Evolutionary conservation across 2,329 filamentous ascomycete genomes (phyloP), one percentile per base, ranked within the genome.

Genomic region (Cercospora sojina): DNA sequence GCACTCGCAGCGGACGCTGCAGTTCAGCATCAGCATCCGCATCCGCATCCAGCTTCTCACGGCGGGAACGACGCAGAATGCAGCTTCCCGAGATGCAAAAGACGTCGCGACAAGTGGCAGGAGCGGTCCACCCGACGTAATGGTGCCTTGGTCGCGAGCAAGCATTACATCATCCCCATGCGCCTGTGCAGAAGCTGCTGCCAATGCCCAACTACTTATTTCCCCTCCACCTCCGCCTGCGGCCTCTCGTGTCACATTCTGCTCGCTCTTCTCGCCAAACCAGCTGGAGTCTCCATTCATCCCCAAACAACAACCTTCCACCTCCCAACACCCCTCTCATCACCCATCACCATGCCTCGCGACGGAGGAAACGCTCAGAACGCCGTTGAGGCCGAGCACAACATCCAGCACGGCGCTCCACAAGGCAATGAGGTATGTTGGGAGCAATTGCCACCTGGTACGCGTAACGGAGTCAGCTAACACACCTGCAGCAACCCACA

Each of bases 341-440:
- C 74, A 68, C 4, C 63, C 67, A 64, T 31, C 66, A 74, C 27
- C 56, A 80, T 81, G 79, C 79, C 79, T 72, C 79, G 78, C 69
- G 74, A 80, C 70, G 78, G 78, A 72, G 78, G 78, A 69, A 76
- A 75, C 63, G 23, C 75, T 23, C 76, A 80, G 75, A 80, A 79
- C 72, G 79, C 77, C 66, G 75, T 77, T 51, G 78, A 80, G 65
- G 66, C 72, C 8, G 78, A 75, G 60, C 70, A 78, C 56, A 77
- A 76, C 69, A 71, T 79, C 47, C 70, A 78, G 51, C 79, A 80
- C 66, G 79, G 79, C 62, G 74, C 71, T 13, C 69, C 69, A 49
- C 51, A 65, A 29, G 76, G 75, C 64, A 71, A 69, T 25, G 76
- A 80, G 69, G 78, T 79, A 72, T 43, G 74, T 53, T 23, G 2